Evolutionary conservation across 768 basidiomycete species (phyloP).

Genomic region (Phanerodontia chrysosporium): DNA sequence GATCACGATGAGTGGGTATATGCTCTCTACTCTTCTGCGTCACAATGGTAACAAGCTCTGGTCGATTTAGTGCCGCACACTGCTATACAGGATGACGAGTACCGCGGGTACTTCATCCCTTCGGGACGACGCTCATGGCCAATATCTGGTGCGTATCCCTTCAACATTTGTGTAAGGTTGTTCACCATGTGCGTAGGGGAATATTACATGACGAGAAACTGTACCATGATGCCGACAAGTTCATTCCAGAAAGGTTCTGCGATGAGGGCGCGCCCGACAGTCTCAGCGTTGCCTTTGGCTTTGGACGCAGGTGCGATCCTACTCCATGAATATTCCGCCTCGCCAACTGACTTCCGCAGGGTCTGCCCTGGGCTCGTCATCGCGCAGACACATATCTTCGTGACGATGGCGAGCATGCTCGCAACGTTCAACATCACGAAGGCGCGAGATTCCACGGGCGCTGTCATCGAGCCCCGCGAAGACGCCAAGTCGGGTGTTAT

Average conservation of each 20-base stretch:
- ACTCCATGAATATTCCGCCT: not conserved
- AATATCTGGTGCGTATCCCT: constrained; percentile 1
- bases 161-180: not conserved
- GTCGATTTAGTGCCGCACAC: constrained; percentile 9
- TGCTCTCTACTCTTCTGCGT: not conserved
- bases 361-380: constrained; percentile 20
- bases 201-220: constrained; percentile 6
- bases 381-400: constrained; percentile 16
- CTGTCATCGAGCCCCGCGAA: not conserved
- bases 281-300: not conserved
- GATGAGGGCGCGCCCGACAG: not conserved
- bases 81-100: constrained; percentile 11
- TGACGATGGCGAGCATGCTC: constrained; percentile 10
- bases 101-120: constrained; percentile 12
- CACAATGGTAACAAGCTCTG: not conserved
- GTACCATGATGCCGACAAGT: not conserved
- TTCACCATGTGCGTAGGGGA: constrained; percentile 9
- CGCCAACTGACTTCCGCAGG: not conserved
- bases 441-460: constrained; percentile 5
- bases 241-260: not conserved
- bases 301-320: not conserved
- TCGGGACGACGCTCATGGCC: constrained; percentile 2
- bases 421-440: constrained; percentile 25
- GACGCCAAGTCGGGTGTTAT: not conserved
- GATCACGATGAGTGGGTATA: not conserved